Evolutionary conservation across 139 green algal genomes (phyloP).

Genomic region (Pycnococcus provasolii): DNA sequence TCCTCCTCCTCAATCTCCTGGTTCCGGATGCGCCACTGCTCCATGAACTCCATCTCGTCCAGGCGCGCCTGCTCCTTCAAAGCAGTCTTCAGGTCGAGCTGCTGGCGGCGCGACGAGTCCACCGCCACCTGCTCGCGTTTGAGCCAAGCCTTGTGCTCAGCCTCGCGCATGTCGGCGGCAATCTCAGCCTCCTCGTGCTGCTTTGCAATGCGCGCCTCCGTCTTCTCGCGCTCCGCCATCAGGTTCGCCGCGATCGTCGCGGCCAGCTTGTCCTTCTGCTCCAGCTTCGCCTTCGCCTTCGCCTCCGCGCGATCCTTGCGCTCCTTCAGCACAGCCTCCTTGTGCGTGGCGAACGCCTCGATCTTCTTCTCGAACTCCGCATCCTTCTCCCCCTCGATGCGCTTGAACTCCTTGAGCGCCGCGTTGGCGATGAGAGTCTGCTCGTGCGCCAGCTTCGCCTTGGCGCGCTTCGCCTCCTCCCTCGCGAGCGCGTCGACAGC

Average conservation of each 20-base stretch:
- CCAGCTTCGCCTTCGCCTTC: neutral
- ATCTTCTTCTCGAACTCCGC: neutral
- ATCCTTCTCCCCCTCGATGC: slow-evolving; percentile 31
- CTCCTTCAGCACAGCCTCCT: neutral
- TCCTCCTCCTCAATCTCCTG: neutral
- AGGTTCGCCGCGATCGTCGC: neutral
- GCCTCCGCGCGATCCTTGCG: neutral
- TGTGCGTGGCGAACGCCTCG: neutral
- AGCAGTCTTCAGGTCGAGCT: neutral
- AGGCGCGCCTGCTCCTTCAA: neutral
- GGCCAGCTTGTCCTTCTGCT: neutral
- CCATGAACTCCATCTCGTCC: neutral
- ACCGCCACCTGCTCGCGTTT: neutral
- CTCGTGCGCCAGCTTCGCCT: slow-evolving; percentile 35
- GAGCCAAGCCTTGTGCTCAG: neutral
- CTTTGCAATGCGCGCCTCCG: neutral
- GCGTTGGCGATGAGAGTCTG: slow-evolving; percentile 13
- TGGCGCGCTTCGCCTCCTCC: slow-evolving; percentile 34
- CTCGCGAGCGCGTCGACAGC: slow-evolving; percentile 14
- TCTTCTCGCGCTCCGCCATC: neutral
- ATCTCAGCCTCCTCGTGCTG: neutral
- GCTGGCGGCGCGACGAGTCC: neutral
- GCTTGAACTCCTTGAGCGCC: slow-evolving; percentile 38
- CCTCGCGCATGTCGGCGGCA: neutral
- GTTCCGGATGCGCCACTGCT: neutral